Evolutionary conservation across 2,329 filamentous ascomycete genomes (phyloP).

Genomic region (Colletotrichum lini): DNA sequence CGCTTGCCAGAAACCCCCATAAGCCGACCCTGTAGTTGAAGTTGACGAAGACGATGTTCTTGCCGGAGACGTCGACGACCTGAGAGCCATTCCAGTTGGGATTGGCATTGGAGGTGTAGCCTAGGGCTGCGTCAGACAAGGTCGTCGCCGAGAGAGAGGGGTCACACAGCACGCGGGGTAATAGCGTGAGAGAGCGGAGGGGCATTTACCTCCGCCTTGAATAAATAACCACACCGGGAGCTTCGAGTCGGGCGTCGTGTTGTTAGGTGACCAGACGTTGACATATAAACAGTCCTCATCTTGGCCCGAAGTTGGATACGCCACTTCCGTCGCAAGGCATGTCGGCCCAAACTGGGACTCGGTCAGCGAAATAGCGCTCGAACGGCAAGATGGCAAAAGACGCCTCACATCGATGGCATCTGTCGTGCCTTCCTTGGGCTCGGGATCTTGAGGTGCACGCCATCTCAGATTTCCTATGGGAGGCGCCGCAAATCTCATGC

Average conservation of each 20-base stretch:
- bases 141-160: neutral
- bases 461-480: slow-evolving; percentile 66
- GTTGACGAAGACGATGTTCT: slow-evolving; percentile 68
- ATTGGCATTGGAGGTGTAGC: slow-evolving; percentile 64
- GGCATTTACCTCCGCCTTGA: slow-evolving; percentile 62
- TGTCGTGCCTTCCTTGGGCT: slow-evolving; percentile 50
- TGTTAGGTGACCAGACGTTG: slow-evolving; percentile 73
- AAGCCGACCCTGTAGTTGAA: slow-evolving; percentile 76
- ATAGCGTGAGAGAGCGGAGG: neutral
- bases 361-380: slow-evolving; percentile 1
- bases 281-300: slow-evolving; percentile 80
- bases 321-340: slow-evolving; percentile 57
- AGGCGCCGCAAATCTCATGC: slow-evolving; percentile 67
- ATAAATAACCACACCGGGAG: slow-evolving; percentile 75
- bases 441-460: slow-evolving; percentile 63
- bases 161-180: neutral
- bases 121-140: slow-evolving; percentile 45
- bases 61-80: slow-evolving; percentile 60
- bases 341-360: slow-evolving; percentile 59
- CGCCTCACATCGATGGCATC: slow-evolving; percentile 53
- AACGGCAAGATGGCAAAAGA: neutral
- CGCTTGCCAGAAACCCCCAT: slow-evolving; percentile 74
- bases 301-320: slow-evolving; percentile 49
- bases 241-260: slow-evolving; percentile 64
- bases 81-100: slow-evolving; percentile 66